A percentile compares a stretch with the other conserved stretches of the same genome.
Conservation (phyloP, 495 filamentous ascomycete genomes). For the Tuber melanosporum region DNA sequence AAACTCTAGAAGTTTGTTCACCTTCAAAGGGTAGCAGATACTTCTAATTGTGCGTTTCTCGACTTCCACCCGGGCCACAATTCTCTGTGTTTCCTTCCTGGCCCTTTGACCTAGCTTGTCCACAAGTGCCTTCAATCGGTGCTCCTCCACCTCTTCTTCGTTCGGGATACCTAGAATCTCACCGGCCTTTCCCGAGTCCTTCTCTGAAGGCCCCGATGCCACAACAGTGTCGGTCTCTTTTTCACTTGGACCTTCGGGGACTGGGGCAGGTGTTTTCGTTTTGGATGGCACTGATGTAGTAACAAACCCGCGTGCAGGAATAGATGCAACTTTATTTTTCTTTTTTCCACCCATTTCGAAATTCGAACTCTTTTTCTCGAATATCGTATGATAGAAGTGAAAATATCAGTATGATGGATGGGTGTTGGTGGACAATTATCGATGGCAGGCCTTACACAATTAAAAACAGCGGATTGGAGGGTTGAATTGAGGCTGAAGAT, state of each 20-base stretch:
- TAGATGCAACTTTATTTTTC: constrained; percentile 77
- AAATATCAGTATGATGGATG: constrained; percentile 7
- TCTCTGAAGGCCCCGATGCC: neutral
- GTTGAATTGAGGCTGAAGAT: constrained; percentile 21
- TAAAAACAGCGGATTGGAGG: constrained; percentile 16
- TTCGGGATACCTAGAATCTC: constrained; percentile 41
- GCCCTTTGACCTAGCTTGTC: constrained; percentile 68
- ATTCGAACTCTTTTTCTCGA: neutral
- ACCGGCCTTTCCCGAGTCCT: neutral
- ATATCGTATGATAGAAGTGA: constrained; percentile 1
- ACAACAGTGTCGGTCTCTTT: constrained; percentile 4
- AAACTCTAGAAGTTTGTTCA: constrained; percentile 31
- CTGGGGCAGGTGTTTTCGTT: constrained; percentile 43
- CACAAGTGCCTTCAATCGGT: constrained; percentile 64
- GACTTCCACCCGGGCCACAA: constrained; percentile 20
- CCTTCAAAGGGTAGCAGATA: constrained; percentile 27
- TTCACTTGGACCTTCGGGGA: constrained; percentile 19
- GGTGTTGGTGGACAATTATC: neutral
- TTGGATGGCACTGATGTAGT: constrained; percentile 87
- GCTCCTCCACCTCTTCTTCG: constrained; percentile 47
- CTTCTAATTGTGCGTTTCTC: constrained; percentile 37
- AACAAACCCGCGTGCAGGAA: constrained; percentile 84
- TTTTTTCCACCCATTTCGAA: constrained; percentile 46
- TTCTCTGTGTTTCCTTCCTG: constrained; percentile 40
- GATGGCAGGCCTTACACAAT: constrained; percentile 11